Percentiles rank a stretch among this genome's conserved stretches.
Conservation (phyloP, 148 eudicot species). For the Polygonum aviculare region DNA sequence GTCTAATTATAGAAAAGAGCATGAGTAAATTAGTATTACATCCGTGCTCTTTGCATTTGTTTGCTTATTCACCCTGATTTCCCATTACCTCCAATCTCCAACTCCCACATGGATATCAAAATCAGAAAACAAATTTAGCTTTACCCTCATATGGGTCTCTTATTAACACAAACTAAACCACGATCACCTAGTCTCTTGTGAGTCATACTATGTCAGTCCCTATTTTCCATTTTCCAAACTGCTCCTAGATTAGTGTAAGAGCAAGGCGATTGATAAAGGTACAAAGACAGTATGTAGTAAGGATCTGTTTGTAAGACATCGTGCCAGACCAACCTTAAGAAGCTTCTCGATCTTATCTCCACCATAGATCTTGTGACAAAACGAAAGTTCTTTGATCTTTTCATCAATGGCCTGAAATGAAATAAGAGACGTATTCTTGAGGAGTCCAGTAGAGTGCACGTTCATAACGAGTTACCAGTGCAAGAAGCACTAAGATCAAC, state of each 20-base stretch:
- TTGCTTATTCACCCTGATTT: not conserved
- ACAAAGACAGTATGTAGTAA: not conserved
- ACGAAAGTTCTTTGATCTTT: constrained; percentile 88
- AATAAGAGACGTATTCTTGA: constrained; percentile 1
- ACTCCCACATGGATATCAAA: not conserved
- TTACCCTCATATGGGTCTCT: not conserved
- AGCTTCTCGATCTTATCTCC: constrained; percentile 91
- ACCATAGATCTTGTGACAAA: constrained; percentile 72
- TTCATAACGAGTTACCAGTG: not conserved
- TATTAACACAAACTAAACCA: not conserved
- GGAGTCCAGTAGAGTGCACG: not conserved
- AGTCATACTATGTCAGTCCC: not conserved
- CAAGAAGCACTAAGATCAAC: not conserved
- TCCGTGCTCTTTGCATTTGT: not conserved
- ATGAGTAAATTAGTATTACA: not conserved
- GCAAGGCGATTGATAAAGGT: not conserved
- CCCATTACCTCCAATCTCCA: not conserved
- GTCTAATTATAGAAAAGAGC: not conserved
- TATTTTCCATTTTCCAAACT: not conserved
- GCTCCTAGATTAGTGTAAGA: not conserved
- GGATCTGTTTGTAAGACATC: not conserved
- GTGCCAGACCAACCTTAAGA: constrained; percentile 8
- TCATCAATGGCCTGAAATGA: constrained; percentile 81
- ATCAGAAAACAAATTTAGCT: not conserved
- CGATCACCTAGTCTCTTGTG: not conserved